Evolutionary conservation across 2,329 filamentous ascomycete genomes (phyloP).

Genomic region (Verticillium nubilum): DNA sequence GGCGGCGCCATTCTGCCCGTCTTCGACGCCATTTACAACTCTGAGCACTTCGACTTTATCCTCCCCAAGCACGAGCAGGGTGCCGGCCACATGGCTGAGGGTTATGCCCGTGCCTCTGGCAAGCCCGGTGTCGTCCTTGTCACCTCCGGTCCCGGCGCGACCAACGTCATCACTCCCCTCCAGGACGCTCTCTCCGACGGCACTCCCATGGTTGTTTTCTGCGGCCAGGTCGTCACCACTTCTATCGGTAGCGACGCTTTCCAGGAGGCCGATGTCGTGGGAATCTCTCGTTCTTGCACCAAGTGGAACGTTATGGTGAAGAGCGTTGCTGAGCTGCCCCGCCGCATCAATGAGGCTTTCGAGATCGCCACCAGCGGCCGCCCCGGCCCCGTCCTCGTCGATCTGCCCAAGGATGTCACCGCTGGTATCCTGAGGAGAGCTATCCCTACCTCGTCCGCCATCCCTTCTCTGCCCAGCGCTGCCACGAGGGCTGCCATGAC

Average conservation of each 20-base stretch:
- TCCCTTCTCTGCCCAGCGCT: slow-evolving; percentile 79
- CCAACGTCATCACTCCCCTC: slow-evolving; percentile 94
- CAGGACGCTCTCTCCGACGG: slow-evolving; percentile 94
- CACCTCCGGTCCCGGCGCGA: slow-evolving; percentile 92
- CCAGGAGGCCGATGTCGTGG: slow-evolving; percentile 92
- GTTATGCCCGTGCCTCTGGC: slow-evolving; percentile 88
- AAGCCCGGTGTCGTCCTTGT: slow-evolving; percentile 95
- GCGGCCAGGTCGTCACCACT: slow-evolving; percentile 82
- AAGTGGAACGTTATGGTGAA: slow-evolving; percentile 99
- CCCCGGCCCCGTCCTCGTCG: slow-evolving; percentile 90
- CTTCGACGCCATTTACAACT: slow-evolving; percentile 99
- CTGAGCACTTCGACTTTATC: slow-evolving; percentile 92
- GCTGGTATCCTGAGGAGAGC: slow-evolving; percentile 76
- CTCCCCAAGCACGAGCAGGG: slow-evolving; percentile 96
- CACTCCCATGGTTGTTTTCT: slow-evolving; percentile 93
- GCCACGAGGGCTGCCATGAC: slow-evolving; percentile 78
- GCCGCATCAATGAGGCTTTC: slow-evolving; percentile 94
- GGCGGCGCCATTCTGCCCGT: slow-evolving; percentile 95
- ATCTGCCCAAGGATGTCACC: slow-evolving; percentile 94
- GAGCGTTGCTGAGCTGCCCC: slow-evolving; percentile 85
- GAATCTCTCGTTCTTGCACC: slow-evolving; percentile 90
- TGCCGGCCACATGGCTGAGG: slow-evolving; percentile 97
- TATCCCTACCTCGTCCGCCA: slow-evolving; percentile 69
- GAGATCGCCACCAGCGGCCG: slow-evolving; percentile 94
- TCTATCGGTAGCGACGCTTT: slow-evolving; percentile 88